Evolutionary conservation across 345 rosid species (phyloP).

Genomic region (Turritis glabra): DNA sequence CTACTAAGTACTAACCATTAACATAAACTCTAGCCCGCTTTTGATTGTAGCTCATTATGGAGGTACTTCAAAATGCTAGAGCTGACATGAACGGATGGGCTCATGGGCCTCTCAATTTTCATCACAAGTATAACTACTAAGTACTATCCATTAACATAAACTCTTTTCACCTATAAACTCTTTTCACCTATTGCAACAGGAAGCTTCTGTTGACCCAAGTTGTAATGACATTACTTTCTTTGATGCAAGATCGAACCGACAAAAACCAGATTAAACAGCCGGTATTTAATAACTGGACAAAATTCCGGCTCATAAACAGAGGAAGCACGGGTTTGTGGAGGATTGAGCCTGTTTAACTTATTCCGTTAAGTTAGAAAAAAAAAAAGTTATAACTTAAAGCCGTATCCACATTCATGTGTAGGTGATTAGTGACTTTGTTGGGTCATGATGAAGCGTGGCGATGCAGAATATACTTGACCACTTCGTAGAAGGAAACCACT

Average conservation of each 20-base stretch:
- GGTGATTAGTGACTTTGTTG: neutral
- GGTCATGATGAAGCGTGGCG: constrained; percentile 42
- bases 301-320: constrained; percentile 42
- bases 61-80: no score
- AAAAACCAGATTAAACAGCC: constrained; percentile 36
- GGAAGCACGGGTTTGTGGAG: neutral
- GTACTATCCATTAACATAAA: no score
- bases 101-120: no score
- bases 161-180: no score
- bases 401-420: constrained; percentile 16
- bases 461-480: constrained; percentile 70
- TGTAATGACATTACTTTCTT: no score
- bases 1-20: no score
- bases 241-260: neutral
- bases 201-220: no score
- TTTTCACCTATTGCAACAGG: no score
- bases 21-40: no score
- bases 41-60: no score
- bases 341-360: constrained; percentile 29
- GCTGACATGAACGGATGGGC: no score
- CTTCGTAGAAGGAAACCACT: constrained; percentile 90
- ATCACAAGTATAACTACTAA: no score
- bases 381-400: constrained; percentile 18
- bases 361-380: neutral
- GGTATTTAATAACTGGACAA: constrained; percentile 19